Percentiles rank a stretch among this genome's conserved stretches.
phyloP scores from a whole-genome alignment of 1,284 basidiomycete species.

The Marasmius sp. region DNA sequence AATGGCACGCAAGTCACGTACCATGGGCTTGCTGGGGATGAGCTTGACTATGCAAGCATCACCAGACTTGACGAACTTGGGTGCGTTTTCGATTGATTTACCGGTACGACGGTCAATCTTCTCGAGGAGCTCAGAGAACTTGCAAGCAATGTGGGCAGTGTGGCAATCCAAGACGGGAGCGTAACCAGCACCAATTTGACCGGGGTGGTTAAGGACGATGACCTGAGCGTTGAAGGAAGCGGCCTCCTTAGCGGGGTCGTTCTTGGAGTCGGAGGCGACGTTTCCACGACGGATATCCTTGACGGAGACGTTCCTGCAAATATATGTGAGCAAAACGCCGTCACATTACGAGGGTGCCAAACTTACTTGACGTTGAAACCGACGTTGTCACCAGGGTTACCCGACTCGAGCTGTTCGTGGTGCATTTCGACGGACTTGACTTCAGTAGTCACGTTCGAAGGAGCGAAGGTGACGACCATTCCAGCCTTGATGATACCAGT shows the following conservation, averaged over 20 bases:
- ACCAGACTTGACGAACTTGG: conserved; percentile 98
- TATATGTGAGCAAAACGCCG: conserved; percentile 6
- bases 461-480: conserved; percentile 98
- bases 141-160: conserved; percentile 99
- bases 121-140: conserved; percentile 96
- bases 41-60: conserved; percentile 98
- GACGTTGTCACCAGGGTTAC: conserved; percentile 98
- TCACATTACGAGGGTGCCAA: conserved; percentile 1
- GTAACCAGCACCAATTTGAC: conserved; percentile 98
- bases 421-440: conserved; percentile 99
- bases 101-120: conserved; percentile 99
- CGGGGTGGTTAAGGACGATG: conserved; percentile 99
- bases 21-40: conserved; percentile 94
- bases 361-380: conserved; percentile 95
- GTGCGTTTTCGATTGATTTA: conserved; percentile 84
- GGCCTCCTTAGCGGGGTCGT: conserved; percentile 99
- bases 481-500: conserved; percentile 99
- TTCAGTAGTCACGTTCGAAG: conserved; percentile 98
- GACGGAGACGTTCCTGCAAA: conserved; percentile 95
- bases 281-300: conserved; percentile 99
- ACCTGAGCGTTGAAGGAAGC: conserved; percentile 99
- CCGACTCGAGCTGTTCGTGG: conserved; percentile 97
- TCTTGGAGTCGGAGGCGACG: conserved; percentile 99
- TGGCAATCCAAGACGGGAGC: conserved; percentile 99
- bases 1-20: conserved; percentile 29